Evolutionary conservation across 371 early-diverging fungal genomes (phyloP).

Genomic region (Gilbertella persicaria): DNA sequence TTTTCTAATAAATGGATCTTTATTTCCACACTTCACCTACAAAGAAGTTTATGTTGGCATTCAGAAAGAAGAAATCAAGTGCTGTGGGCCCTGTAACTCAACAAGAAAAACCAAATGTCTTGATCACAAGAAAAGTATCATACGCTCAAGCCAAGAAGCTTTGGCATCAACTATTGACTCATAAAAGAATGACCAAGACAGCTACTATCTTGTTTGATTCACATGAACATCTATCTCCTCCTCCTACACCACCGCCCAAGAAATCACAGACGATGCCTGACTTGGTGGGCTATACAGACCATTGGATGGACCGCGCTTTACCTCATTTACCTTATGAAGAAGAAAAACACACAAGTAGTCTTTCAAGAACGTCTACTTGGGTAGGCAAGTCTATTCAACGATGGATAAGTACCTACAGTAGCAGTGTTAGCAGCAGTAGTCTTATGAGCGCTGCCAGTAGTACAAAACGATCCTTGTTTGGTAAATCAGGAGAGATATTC

Average conservation of each 20-base stretch:
- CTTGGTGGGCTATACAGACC: background rate
- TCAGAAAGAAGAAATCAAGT: constrained; percentile 6
- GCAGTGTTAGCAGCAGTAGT: background rate
- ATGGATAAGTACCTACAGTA: constrained; percentile 8
- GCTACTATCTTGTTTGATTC: constrained; percentile 13
- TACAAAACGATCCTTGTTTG: background rate
- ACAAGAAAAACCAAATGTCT: background rate
- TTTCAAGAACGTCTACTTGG: constrained; percentile 20
- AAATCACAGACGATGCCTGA: constrained; percentile 17
- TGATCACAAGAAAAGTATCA: constrained; percentile 1
- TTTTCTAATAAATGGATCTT: constrained; percentile 13
- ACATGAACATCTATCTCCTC: constrained; percentile 4
- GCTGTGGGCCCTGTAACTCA: background rate
- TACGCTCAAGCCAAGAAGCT: constrained; percentile 10
- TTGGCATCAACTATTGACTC: constrained; percentile 7
- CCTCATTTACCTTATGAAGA: constrained; percentile 12
- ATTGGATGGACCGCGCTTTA: constrained; percentile 10
- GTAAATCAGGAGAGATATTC: background rate
- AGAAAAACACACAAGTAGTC: background rate
- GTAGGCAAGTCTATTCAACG: constrained; percentile 19
- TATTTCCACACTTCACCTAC: constrained; percentile 19
- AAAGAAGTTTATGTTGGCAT: constrained; percentile 3
- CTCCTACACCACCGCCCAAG: constrained; percentile 17
- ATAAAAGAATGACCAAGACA: background rate
- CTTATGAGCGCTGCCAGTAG: background rate